Conservation (phyloP, 768 basidiomycete species). For the Hericium erinaceus region DNA sequence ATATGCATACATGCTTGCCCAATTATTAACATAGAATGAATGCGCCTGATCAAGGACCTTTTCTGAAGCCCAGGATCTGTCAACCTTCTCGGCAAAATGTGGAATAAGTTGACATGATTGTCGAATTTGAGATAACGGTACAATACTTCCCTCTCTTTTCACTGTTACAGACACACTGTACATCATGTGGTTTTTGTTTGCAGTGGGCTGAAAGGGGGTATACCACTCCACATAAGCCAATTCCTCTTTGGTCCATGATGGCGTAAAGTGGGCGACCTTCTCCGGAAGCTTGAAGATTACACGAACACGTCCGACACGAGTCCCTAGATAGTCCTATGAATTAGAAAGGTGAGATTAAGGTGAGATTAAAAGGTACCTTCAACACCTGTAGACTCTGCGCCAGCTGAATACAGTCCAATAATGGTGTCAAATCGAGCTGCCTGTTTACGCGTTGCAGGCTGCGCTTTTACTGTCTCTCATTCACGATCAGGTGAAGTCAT, state of each 20-base stretch:
- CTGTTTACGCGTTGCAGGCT: neutral
- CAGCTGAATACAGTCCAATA: neutral
- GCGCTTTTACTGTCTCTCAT: neutral
- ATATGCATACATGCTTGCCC: neutral
- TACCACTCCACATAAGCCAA: neutral
- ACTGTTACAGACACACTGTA: too few species aligned
- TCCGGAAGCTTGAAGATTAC: neutral
- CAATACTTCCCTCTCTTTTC: too few species aligned
- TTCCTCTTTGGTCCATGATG: neutral
- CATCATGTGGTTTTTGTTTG: too few species aligned
- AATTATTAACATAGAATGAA: neutral
- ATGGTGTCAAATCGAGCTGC: neutral
- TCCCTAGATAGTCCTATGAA: neutral
- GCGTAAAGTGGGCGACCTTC: neutral
- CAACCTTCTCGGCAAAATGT: neutral
- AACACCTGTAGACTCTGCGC: neutral
- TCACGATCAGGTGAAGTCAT: neutral
- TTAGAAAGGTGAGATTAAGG: neutral
- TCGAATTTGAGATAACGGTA: neutral
- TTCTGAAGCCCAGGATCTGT: neutral
- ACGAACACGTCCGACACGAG: neutral
- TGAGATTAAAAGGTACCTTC: neutral
- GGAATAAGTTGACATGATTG: neutral
- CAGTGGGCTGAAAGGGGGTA: neutral
- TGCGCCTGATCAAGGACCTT: neutral